Conservation (phyloP, 179 eudicot species). For the Sideroxylon spinosum region DNA sequence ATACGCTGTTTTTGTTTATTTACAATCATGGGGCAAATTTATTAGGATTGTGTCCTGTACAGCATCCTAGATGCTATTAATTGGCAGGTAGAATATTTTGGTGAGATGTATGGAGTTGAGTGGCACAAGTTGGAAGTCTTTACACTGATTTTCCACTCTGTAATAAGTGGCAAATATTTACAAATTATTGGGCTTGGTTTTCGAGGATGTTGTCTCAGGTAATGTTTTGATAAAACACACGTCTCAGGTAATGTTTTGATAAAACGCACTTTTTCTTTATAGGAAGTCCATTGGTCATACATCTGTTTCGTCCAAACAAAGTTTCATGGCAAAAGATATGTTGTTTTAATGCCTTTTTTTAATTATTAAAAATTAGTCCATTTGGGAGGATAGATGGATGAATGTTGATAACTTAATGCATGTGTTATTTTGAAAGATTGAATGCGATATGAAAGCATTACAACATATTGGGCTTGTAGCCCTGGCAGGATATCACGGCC, state of each 20-base stretch:
- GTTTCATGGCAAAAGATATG: conserved; percentile 89
- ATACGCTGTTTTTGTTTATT: not conserved
- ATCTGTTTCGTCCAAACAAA: conserved; percentile 75
- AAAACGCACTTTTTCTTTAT: conserved; percentile 46
- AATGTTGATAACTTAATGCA: not conserved
- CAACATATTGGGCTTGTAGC: conserved; percentile 1
- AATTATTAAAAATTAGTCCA: not conserved
- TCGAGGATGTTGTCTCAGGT: conserved; percentile 12
- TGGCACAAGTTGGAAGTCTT: not conserved
- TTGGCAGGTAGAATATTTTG: not conserved
- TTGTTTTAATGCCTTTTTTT: conserved; percentile 13
- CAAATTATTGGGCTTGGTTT: not conserved
- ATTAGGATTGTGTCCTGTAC: not conserved
- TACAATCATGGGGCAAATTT: not conserved
- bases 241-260: conserved; percentile 24
- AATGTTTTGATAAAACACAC: conserved; percentile 28
- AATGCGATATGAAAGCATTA: not conserved
- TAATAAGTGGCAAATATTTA: not conserved
- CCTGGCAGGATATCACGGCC: not conserved
- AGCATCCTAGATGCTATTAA: not conserved
- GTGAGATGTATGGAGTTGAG: not conserved
- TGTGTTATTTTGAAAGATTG: not conserved
- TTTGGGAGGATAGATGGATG: not conserved
- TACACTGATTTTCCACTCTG: not conserved
- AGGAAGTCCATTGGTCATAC: conserved; percentile 79